Percentiles rank a stretch among this genome's conserved stretches.
These are phyloP conservation scores for Glycyrrhiza uralensis DNA, from an alignment of 306 rosid species.

Conservation along the genomic window DNA sequence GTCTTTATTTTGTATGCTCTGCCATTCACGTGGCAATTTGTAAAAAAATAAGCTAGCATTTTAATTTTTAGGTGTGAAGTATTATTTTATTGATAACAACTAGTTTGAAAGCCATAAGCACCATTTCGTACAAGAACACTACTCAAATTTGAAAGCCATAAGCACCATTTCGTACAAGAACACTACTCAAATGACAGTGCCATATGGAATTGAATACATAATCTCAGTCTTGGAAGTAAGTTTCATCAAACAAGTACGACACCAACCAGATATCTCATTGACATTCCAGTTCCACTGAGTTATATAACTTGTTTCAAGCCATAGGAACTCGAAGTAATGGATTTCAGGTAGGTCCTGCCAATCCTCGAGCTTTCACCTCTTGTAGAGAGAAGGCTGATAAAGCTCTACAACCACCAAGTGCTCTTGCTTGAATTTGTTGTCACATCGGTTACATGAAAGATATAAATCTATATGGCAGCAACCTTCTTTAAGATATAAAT, in stretches of 20 bases:
- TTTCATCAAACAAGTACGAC: not conserved
- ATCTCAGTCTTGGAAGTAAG: slow-evolving; percentile 24
- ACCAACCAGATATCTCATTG: not conserved
- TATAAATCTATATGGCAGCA: slow-evolving; percentile 15
- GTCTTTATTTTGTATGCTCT: slow-evolving; percentile 6
- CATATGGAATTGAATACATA: slow-evolving; percentile 12
- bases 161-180: slow-evolving; percentile 1
- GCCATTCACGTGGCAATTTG: slow-evolving; percentile 5
- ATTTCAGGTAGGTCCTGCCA: not conserved
- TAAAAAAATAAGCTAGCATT: slow-evolving; percentile 27
- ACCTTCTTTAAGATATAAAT: not conserved
- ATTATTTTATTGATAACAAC: not conserved
- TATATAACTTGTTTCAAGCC: slow-evolving; percentile 13
- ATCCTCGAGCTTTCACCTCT: slow-evolving; percentile 7
- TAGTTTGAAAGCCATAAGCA: slow-evolving; percentile 11
- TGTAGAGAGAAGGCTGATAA: slow-evolving; percentile 8
- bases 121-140: not conserved
- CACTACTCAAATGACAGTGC: not conserved
- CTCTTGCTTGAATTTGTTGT: slow-evolving; percentile 6
- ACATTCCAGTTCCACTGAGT: not conserved
- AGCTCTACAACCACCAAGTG: slow-evolving; percentile 9
- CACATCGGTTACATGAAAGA: not conserved
- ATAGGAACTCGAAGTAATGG: not conserved
- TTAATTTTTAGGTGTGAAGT: not conserved
- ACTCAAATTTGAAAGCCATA: not conserved